phyloP scores from a whole-genome alignment of 305 asterid genomes.

The Stenogyne calaminthoides region DNA sequence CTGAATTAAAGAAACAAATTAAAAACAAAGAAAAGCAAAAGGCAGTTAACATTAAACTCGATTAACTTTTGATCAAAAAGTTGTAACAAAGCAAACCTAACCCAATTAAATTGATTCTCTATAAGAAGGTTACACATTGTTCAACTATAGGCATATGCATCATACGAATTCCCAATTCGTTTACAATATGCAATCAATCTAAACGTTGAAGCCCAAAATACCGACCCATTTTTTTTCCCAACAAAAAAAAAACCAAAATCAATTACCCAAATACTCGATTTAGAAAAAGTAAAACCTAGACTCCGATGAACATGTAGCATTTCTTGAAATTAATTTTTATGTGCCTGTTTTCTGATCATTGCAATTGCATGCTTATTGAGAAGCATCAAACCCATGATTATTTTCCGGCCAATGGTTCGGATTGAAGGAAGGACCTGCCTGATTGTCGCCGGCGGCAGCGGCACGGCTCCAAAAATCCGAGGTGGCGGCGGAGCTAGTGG shows the following conservation, averaged over 20 bases:
- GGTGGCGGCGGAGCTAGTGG: slow-evolving; percentile 28
- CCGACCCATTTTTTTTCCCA: neutral
- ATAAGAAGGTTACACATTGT: slow-evolving; percentile 38
- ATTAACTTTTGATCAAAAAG: slow-evolving; percentile 38
- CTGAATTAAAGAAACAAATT: slow-evolving; percentile 33
- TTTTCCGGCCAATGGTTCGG: slow-evolving; percentile 39
- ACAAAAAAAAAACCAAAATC: slow-evolving; percentile 22
- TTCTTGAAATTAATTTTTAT: slow-evolving; percentile 4
- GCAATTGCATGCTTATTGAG: slow-evolving; percentile 29
- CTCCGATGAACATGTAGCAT: neutral
- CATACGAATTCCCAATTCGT: slow-evolving; percentile 24
- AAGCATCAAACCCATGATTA: slow-evolving; percentile 36
- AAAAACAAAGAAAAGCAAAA: slow-evolving; percentile 31
- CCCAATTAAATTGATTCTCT: slow-evolving; percentile 35
- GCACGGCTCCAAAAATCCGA: slow-evolving; percentile 33
- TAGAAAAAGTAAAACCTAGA: neutral
- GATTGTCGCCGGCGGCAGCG: slow-evolving; percentile 18
- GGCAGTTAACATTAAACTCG: slow-evolving; percentile 30
- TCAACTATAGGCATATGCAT: slow-evolving; percentile 10
- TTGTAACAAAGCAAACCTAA: slow-evolving; percentile 43
- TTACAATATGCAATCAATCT: slow-evolving; percentile 26
- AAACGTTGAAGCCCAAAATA: neutral
- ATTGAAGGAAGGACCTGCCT: slow-evolving; percentile 40
- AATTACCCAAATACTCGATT: slow-evolving; percentile 21
- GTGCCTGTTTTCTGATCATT: neutral